Evolutionary conservation across 192 early-diverging fungal genomes (phyloP), one percentile per base, ranked within the genome.

Genomic region (Coemansia asiatica): DNA sequence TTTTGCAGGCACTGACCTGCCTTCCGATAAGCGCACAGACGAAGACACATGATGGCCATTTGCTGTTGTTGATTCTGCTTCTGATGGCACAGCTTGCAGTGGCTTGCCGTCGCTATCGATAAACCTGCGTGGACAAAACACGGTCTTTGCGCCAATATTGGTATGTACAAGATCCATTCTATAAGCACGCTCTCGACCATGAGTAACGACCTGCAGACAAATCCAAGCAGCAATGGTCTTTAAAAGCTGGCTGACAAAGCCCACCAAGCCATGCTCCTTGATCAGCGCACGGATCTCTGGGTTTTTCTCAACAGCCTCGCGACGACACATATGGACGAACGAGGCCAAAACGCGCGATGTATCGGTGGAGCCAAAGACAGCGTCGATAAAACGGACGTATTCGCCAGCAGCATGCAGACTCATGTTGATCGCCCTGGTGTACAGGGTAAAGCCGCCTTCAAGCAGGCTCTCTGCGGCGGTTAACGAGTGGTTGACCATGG

Each of bases 311-410:
- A 85, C 69, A 5, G 91, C 72, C 75, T 95, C 93, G 19, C 87
- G 83, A 47, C 88, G 86, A 27, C 93, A 86, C 56, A 96, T 76
- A 36, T 88, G 76, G 29, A 96, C 88, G 49, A 96, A 86, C 21
- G 91, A 87, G 1, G 91, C 88, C 27, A 95, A 74, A 13, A 93
- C 93, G 25, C 90, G 85, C 16, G 95, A 95, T 0, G 96, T 94
- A 69, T 98, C 95, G 6, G 93, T 97, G 2, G 91, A 88, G 22
- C 97, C 97, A 84, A 98, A 97, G 9, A 98, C 68, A 5, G 92
- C 94, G 79, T 97, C 97, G 38, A 98, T 85, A n/a, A 95, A 76
- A 1, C 90, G 87, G 15, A 96, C 94, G 26, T 87, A 90, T 75
- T 96, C 94, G 57, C 95, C 92, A 2, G 92, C 92, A 21, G 90